Evolutionary conservation across 192 early-diverging fungal species (phyloP), one percentile per base, ranked within the genome.

Genomic region (Jimgerdemannia flammicorona): DNA sequence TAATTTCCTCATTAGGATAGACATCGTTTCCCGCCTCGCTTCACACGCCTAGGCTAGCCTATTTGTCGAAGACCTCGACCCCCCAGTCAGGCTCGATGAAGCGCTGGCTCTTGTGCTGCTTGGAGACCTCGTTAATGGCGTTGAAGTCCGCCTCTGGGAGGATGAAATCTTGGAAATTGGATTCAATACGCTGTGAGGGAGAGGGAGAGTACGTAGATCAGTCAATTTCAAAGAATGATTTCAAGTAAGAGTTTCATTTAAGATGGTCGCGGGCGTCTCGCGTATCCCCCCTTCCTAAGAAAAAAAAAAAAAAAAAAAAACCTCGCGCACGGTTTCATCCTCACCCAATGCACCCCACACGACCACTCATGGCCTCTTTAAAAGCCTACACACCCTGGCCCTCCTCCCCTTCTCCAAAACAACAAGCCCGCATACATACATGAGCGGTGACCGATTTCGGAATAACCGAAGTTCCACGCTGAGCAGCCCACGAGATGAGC

Each of bases 401-500:
- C 65, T 72, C 71, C 71, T 49, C 65, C 71, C 65, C 19, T 39
- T 63, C 65, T 64, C 63, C 71, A 64, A 39, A 40, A 17, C 68
- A n/a, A 82, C 86, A 44, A 89, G 69, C 44, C 81, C 75, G 64
- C 76, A n/a, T 77, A 77, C 67, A 77, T 75, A 29, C n/a, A 40
- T 76, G 75, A 17, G 84, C 79, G 63, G 88, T 91, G 65, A 87
- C 91, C 10, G 90, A 92, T 87, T 96, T 95, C 72, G 95, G 94
- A 79, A 97, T 90, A 4, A 95, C 94, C 3, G 83, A 79, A 59
- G 90, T 91, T 2, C 93, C 91, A 66, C 95, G 91, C 73, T 91
- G 87, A 42, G 86, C 77, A 54, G 80, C 91, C 95, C 95, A 97
- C n/a, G 92, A 90, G 65, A 97, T 78, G 9, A 93, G 78, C 49